Base-by-base conservation (phyloP, 805 yeast genomes). In the Suhomyces sp. region DNA sequence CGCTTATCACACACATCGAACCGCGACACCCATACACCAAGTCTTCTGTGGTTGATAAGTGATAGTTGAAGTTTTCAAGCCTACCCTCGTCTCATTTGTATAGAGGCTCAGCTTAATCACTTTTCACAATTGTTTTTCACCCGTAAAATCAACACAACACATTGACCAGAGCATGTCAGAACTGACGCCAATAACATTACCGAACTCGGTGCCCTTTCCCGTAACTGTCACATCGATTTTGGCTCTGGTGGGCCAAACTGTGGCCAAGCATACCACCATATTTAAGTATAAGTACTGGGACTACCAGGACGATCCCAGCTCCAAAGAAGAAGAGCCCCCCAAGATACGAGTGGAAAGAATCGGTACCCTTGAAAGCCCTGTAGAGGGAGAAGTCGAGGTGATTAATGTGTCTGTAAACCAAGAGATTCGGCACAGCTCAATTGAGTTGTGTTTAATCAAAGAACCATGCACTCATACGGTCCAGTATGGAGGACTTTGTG, bases 401-500 rank as follows among this genome's bases (percentile, higher is more conserved):
- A 72, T 91, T 57, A 61, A 70, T 23, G 77, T 90, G 4, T 66
- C 70, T 6, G 73, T 74, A 1, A 86, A 88, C 41, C 90, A 88
- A 60, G 84, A 81, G 57, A 73, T 93, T 15, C 74, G 76, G 35
- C 82, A 81, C 51, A 52, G 66, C 24, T 73, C 72, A 2, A 61
- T 65, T 6, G 73, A 73, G 2, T 72, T 93, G 12, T 77, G 85
- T 27, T 72, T 75, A 41, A 77, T 93, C 13, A 69, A 74, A 44
- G 97, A 96, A 65, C 90, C 96, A 0, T 94, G 99, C 64, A 79
- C 90, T 10, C 99, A 94, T 69, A 83, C 93, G 1, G 91, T 94
- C 26, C 97, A 94, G 60, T 94, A 87, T 64, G 97, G 96, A 12
- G 98, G 98, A 0, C 77, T 93, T 44, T 93, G 99, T 73, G 97